Conservation (phyloP, 2,329 filamentous ascomycete genomes). For the Exophiala mesophila region DNA sequence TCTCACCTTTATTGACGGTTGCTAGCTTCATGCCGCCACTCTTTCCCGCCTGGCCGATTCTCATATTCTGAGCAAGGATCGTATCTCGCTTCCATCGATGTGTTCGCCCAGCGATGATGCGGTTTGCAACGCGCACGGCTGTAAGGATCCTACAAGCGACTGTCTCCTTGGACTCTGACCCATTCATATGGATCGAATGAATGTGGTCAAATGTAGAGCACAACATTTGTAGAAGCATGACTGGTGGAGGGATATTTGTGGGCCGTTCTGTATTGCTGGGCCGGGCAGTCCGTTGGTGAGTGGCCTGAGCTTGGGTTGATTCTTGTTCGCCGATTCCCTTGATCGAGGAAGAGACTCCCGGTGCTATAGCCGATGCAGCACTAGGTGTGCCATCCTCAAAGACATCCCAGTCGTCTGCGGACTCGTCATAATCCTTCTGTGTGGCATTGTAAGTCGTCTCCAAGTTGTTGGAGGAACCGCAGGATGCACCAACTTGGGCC, state of each 20-base stretch:
- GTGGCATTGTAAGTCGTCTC: no score
- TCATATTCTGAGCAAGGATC: conserved; percentile 79
- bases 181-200: conserved; percentile 4
- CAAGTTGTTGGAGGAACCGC: no score
- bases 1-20: conserved; percentile 76
- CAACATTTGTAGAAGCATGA: conserved; percentile 72
- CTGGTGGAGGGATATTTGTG: conserved; percentile 83
- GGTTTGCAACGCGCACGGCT: conserved; percentile 58
- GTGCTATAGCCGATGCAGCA: background rate
- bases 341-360: background rate
- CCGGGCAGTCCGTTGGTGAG: conserved; percentile 1
- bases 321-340: conserved; percentile 9
- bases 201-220: conserved; percentile 57
- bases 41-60: conserved; percentile 69
- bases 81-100: conserved; percentile 87
- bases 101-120: conserved; percentile 77
- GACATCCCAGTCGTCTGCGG: conserved; percentile 49
- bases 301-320: conserved; percentile 22
- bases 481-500: no score
- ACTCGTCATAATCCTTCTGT: no score
- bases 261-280: conserved; percentile 51
- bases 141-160: conserved; percentile 11
- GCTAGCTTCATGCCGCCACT: conserved; percentile 83
- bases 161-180: conserved; percentile 5
- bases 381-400: conserved; percentile 43